Base-by-base conservation (phyloP, 208 protist genomes). In the Leishmania guyanensis region DNA sequence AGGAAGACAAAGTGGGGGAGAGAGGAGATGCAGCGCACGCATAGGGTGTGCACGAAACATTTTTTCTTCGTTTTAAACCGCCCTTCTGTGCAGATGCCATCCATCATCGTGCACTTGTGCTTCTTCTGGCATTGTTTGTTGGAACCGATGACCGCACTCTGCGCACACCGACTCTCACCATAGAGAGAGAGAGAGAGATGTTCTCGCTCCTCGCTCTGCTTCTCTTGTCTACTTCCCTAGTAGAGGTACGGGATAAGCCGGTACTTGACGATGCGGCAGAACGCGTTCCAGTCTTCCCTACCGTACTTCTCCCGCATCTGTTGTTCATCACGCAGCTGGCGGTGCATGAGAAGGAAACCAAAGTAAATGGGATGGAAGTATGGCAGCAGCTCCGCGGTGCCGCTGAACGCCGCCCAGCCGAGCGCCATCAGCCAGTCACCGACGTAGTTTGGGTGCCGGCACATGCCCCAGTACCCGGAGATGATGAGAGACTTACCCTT, bases 361-460 rank as follows among this genome's bases (percentile, higher is more conserved):
- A 99, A 98, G 88, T 99, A 99, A 6, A 99, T 80, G 33, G 89
- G 87, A 78, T 99, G 99, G 78, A 98, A 99, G 82, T 98, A 99
- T 9, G 97, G 96, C 29, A 99, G 75, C 10, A 93, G 14, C 58
- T 89, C 84, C 26, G 69, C 79, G 54, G 91, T 91, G 46, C 94
- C 93, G 60, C 86, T 90, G 60, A 96, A 88, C 33, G 87, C 73
- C 6, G 89, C 89, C 91, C 89, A 96, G 58, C 86, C 76, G 0
- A 98, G 83, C 22, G 94, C 85, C 92, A 97, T 94, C 43, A 98
- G 81, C 93, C 93, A 98, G 86, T 99, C 98, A 43, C 97, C 97
- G 26, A 98, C 89, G 86, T 99, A 99, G 87, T 99, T 99, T 20
- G 99, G 95, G 89, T 99, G 97, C 36, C 98, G 91, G 78, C 97